phyloP scores from a whole-genome alignment of 805 yeast genomes.

The Candida andamanensis region DNA sequence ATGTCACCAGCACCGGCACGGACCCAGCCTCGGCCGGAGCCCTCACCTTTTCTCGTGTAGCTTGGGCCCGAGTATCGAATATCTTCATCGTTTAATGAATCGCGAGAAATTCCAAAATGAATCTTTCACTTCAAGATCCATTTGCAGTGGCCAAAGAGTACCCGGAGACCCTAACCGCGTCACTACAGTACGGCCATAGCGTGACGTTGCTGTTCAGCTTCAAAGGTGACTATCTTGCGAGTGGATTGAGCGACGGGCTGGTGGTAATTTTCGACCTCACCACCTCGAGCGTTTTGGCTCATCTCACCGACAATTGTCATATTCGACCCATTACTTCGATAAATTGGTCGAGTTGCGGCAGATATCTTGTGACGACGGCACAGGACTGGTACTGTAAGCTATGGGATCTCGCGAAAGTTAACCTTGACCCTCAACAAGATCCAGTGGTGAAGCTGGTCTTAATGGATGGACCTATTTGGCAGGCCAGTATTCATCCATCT shows the following conservation, averaged over 20 bases:
- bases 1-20: conserved; percentile 18
- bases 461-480: conserved; percentile 75
- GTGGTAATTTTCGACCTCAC: conserved; percentile 71
- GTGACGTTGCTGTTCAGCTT: conserved; percentile 64
- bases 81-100: too few relatives aligned
- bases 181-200: conserved; percentile 60
- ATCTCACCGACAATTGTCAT: conserved; percentile 52
- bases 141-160: conserved; percentile 86
- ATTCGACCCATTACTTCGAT: conserved; percentile 66
- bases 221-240: conserved; percentile 81
- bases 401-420: conserved; percentile 61
- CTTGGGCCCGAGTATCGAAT: background rate
- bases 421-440: conserved; percentile 14
- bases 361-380: conserved; percentile 63
- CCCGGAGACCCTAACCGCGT: conserved; percentile 77
- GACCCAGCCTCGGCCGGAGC: background rate
- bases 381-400: conserved; percentile 78
- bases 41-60: background rate
- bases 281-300: conserved; percentile 51
- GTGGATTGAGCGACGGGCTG: conserved; percentile 71
- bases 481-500: conserved; percentile 50
- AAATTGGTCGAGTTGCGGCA: conserved; percentile 70
- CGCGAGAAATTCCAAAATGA: conserved; percentile 56
- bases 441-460: conserved; percentile 39
- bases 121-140: conserved; percentile 80